Percentiles rank a stretch among this genome's conserved stretches.
Evolutionary conservation across 169 alveolate species (phyloP).

Genomic region (Neospora caninum): DNA sequence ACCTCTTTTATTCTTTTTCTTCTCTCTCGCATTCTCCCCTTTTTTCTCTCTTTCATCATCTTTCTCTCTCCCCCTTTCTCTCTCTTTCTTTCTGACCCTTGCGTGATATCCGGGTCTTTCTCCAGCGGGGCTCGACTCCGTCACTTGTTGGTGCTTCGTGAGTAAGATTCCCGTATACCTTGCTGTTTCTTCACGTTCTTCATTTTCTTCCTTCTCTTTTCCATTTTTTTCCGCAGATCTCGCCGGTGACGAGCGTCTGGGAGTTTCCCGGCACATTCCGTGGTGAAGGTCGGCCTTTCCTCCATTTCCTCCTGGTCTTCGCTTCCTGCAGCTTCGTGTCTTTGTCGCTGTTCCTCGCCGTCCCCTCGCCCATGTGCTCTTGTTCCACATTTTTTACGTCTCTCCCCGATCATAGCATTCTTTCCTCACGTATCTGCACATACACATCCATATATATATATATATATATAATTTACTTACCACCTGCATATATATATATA

Average conservation of each 20-base stretch:
- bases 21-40: not conserved
- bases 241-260: slow-evolving; percentile 81
- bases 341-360: not conserved
- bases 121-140: no score
- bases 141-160: no score
- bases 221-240: slow-evolving; percentile 21
- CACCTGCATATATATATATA: not conserved
- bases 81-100: no score
- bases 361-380: no score
- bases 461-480: no score
- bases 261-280: slow-evolving; percentile 86
- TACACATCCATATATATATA: not conserved
- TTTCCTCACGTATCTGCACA: no score
- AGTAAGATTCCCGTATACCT: no score
- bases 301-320: not conserved
- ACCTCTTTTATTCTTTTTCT: no score
- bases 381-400: no score
- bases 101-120: no score
- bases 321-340: not conserved
- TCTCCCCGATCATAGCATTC: no score
- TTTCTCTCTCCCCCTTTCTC: no score
- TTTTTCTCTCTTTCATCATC: not conserved
- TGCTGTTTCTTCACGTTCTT: not conserved
- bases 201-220: not conserved
- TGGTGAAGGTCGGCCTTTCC: slow-evolving; percentile 76